Evolutionary conservation across 2,329 filamentous ascomycete species (phyloP).

Genomic region (Cadophora sp.): DNA sequence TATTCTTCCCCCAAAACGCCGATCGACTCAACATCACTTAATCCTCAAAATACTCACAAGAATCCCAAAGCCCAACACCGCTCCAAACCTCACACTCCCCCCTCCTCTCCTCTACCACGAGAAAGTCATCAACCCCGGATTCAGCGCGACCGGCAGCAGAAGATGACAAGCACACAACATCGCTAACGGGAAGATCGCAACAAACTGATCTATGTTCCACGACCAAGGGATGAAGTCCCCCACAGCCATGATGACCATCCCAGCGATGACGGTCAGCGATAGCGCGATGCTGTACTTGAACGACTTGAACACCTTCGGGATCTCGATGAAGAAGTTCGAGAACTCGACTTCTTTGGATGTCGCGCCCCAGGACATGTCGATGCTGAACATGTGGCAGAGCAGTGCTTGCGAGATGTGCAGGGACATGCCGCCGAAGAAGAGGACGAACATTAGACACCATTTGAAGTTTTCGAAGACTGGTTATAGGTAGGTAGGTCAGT

Average conservation of each 20-base stretch:
- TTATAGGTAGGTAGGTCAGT: neutral
- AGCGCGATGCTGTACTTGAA: constrained; percentile 60
- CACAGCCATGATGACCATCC: constrained; percentile 63
- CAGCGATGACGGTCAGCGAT: constrained; percentile 61
- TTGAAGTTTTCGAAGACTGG: constrained; percentile 68
- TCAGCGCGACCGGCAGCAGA: constrained; percentile 73
- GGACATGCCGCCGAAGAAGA: constrained; percentile 83
- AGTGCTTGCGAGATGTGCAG: constrained; percentile 83
- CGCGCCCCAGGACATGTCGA: constrained; percentile 86
- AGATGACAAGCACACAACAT: constrained; percentile 73
- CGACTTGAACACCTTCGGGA: constrained; percentile 77
- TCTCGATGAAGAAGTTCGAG: constrained; percentile 83
- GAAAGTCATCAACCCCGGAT: constrained; percentile 80
- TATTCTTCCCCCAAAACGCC: constrained; percentile 4
- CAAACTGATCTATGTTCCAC: constrained; percentile 73
- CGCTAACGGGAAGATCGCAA: constrained; percentile 78
- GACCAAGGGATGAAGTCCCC: constrained; percentile 68
- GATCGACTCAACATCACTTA: neutral
- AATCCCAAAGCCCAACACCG: neutral
- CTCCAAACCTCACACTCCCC: no score
- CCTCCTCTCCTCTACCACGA: constrained; percentile 62
- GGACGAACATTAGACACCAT: constrained; percentile 75
- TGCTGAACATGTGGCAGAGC: constrained; percentile 81
- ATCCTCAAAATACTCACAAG: constrained; percentile 4
- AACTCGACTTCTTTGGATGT: constrained; percentile 83